Evolutionary conservation across 164 flowering plant species (phyloP), one percentile per base, ranked within the genome.

Genomic region (Cinnamomum micranthum): DNA sequence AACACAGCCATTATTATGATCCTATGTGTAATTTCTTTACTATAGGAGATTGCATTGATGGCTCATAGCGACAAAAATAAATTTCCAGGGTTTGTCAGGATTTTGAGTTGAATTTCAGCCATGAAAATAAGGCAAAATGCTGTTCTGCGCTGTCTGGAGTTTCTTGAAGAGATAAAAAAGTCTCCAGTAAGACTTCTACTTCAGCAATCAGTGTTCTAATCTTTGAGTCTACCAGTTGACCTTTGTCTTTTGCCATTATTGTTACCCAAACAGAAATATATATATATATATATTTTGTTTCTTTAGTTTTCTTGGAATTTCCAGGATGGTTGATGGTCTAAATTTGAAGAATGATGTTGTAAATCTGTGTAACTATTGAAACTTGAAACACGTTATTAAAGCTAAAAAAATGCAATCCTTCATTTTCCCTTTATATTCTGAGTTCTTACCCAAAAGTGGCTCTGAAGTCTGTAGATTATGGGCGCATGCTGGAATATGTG

Each of bases 391-490:
- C n/a, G 23, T n/a, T 70, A 11, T 70, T 70, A 12, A 52, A 70
- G 51, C 13, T n/a, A 24, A 41, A 41, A 70, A 51, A 51, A 28
- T 13, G 12, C 3, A n/a, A 25, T 70, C 59, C 28, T 50, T 70
- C 72, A 70, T 22, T 60, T 73, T 25, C 60, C 64, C 23, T 41
- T 68, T 31, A 63, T 80, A 83, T 80, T 82, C 90, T 88, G 88
- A 90, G 82, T 80, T 82, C 90, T 88, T 88, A 90, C 86, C 80
- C 68, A 78, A 82, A 86, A 83, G 84, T 90, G 84, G 70, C 84
- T 87, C 68, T 88, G 87, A 87, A 93, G 99, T 95, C 99, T 88
- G 98, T 95, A 93, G 99, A 95, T 90, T 95, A 93, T 85, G 99
- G 98, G 78, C 97, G 99, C 80, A 93, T 95, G 99, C 99, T 80